Evolutionary conservation across 345 rosid genomes (phyloP), one percentile per base, ranked within the genome.

Genomic region (Ailanthus altissimus): DNA sequence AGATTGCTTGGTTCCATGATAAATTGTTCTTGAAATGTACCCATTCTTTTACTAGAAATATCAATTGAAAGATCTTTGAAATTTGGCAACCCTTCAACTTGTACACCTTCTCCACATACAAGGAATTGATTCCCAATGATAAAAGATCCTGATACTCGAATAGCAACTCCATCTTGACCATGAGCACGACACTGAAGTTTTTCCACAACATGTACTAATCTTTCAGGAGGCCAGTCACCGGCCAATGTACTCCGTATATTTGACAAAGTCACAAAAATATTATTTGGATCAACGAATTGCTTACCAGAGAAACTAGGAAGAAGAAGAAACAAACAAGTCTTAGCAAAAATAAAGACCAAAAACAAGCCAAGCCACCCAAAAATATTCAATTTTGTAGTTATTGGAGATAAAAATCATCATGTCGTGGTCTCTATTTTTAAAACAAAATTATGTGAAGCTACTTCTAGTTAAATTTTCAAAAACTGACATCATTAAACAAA

Each of bases 21-120:
- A 61, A 95, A 93, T 76, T 95, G 97, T 81, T 93, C 99, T 78
- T 89, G 88, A 75, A 95, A 95, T 20, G 88, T 88, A 67, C 99
- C 99, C 87, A 90, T 93, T 15, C 92, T 90, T 83, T 88, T 86
- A 81, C 88, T 83, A 18, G 91, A 81, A 7, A 95, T 70, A 83
- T 95, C 99, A 5, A 93, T 89, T 2, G 92, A 85, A 53, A 93
- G 93, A 84, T 95, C 98, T 81, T 86, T 89, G 72, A 93, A 85
- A 88, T 90, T 89, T 0, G 96, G 96, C 86, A 90, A 83, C 62
- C 98, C 99, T 76, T 95, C 97, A 20, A 86, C 97, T 81, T 95
- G 98, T 79, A 95, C 76, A 49, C 99, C 97, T 69, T 93, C 94
- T 10, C 99, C 99, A 54, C 99, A 95, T 4, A 95, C 93, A 67